Evolutionary conservation across 2,329 filamentous ascomycete genomes (phyloP).

Genomic region (Aspergillus flavus): DNA sequence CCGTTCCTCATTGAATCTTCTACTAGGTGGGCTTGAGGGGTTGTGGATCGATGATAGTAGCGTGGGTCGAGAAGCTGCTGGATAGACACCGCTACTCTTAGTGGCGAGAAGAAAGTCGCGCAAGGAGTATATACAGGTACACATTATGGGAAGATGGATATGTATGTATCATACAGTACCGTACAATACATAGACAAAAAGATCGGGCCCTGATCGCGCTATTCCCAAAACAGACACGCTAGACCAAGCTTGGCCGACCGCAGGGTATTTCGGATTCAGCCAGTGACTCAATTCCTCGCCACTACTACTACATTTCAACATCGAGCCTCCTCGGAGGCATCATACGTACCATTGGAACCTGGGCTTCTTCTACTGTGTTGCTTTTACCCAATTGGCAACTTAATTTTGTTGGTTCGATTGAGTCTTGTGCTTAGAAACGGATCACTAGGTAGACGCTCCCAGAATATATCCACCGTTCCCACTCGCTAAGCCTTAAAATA

Average conservation of each 20-base stretch:
- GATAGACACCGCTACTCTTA: background rate
- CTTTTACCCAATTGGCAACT: background rate
- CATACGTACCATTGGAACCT: background rate
- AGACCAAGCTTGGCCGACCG: background rate
- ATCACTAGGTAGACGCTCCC: background rate
- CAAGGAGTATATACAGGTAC: too few species aligned
- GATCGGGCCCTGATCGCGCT: background rate
- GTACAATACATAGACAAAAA: background rate
- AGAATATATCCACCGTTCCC: background rate
- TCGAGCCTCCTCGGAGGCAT: background rate
- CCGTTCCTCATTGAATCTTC: background rate
- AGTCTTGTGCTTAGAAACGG: background rate
- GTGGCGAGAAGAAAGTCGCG: too few species aligned
- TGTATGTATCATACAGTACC: background rate
- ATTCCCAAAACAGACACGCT: background rate
- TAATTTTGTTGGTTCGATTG: background rate
- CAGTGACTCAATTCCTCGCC: background rate
- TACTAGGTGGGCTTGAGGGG: background rate
- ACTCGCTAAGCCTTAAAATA: background rate
- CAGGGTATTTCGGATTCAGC: background rate
- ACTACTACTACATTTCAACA: background rate
- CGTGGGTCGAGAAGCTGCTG: background rate
- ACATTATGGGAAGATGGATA: background rate
- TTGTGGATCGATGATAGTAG: background rate
- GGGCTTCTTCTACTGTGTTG: background rate